Conservation (phyloP, 2,329 filamentous ascomycete species). For the Penicillium sp. region DNA sequence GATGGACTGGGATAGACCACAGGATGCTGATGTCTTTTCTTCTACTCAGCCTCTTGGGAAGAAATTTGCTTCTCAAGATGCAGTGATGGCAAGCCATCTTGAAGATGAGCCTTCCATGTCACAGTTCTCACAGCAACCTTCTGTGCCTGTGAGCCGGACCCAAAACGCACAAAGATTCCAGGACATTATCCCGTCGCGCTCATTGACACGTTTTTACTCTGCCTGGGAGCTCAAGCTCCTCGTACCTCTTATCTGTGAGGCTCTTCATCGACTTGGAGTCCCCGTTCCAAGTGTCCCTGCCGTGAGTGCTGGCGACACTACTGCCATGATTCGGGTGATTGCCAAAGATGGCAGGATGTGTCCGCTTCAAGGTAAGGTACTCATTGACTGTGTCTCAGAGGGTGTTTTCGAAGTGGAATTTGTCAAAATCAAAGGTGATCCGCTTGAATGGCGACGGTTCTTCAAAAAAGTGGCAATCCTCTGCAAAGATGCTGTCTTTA, state of each 20-base stretch:
- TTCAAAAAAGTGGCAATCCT: conserved; percentile 93
- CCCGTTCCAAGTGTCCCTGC: conserved; percentile 57
- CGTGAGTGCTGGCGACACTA: conserved; percentile 51
- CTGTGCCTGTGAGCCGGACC: conserved; percentile 78
- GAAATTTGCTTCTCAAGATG: conserved; percentile 34
- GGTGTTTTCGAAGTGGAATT: conserved; percentile 83
- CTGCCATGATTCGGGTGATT: conserved; percentile 68
- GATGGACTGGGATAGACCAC: conserved; percentile 86
- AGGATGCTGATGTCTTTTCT: conserved; percentile 47
- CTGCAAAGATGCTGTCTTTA: conserved; percentile 80
- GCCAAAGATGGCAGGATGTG: conserved; percentile 59
- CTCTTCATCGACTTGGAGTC: conserved; percentile 81
- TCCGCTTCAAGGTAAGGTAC: conserved; percentile 45
- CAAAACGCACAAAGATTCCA: conserved; percentile 84
- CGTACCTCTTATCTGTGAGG: conserved; percentile 74
- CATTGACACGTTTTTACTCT: conserved; percentile 90
- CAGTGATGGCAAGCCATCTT: conserved; percentile 61
- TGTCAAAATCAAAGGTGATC: conserved; percentile 92
- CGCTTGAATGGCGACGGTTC: conserved; percentile 91
- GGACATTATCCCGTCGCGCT: conserved; percentile 85
- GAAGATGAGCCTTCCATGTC: conserved; percentile 79
- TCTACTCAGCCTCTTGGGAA: conserved; percentile 50
- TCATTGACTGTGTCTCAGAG: conserved; percentile 47
- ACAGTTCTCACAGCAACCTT: conserved; percentile 78
- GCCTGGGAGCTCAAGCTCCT: conserved; percentile 72